Evolutionary conservation across 192 early-diverging fungal genomes (phyloP), one percentile per base, ranked within the genome.

Genomic region (Coemansia umbellata): DNA sequence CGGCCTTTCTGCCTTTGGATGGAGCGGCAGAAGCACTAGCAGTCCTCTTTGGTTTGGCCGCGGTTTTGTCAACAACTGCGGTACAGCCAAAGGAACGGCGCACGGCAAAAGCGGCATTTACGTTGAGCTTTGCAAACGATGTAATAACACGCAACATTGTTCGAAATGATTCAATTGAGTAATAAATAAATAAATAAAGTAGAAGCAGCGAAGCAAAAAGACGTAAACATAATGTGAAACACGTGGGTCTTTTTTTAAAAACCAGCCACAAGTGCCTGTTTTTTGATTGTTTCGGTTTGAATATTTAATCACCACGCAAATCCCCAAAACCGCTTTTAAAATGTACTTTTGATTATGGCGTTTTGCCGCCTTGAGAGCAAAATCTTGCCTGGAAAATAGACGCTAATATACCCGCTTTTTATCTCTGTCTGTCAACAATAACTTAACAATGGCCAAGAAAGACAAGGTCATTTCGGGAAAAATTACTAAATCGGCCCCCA

Each of bases 401-500:
- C n/a, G n/a, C n/a, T n/a, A n/a, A n/a, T n/a, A n/a, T n/a, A n/a
- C n/a, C n/a, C n/a, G n/a, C 15, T 42, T 7, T 42, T 21, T 42
- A 19, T n/a, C 19, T 9, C n/a, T 40, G 14, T n/a, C 31, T 14
- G 7, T 22, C 23, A 31, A 30, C 28, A 31, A n/a, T 0, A 24
- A 33, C 17, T 4, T 37, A 37, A 13, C 8, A 51, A 62, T 62
- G 60, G 45, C 43, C 8, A 44, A 37, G 23, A 52, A 52, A 8
- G 26, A 28, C 40, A 58, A 59, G 31, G 57, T 59, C n/a, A 31
- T 26, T 8, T 32, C 45, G 0, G 64, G 57, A 36, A 68, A 68
- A 22, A 24, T 60, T n/a, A 22, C 17, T 22, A 57, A 65, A 30
- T 54, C 51, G 37, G 8, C 43, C 4, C 28, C n/a, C 13, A 43